Evolutionary conservation across 2,329 filamentous ascomycete genomes (phyloP).

Genomic region (Xylariaceae sp.): DNA sequence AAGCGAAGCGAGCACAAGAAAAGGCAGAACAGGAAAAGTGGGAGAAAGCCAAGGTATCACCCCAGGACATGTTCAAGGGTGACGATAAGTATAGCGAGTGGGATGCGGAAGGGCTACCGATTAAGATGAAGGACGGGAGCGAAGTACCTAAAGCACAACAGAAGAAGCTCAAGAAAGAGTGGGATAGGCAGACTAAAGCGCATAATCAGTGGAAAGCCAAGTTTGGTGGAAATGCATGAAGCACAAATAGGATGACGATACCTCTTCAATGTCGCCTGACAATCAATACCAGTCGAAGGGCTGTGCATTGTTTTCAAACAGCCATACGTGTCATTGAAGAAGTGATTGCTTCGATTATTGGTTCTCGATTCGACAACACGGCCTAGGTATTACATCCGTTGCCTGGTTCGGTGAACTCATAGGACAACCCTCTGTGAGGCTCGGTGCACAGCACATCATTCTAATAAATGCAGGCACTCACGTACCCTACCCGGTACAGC

Average conservation of each 20-base stretch:
- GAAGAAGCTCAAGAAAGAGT: conserved; percentile 10
- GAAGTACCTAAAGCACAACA: conserved; percentile 7
- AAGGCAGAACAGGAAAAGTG: conserved; percentile 4
- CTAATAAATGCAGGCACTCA: too few species aligned
- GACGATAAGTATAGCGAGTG: conserved; percentile 25
- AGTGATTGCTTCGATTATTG: too few species aligned
- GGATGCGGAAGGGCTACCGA: conserved; percentile 10
- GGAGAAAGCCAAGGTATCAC: conserved; percentile 6
- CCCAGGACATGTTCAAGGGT: conserved; percentile 7
- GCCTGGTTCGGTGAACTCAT: too few species aligned
- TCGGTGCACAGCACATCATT: too few species aligned
- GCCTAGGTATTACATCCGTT: too few species aligned
- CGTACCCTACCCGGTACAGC: too few species aligned
- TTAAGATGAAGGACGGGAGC: conserved; percentile 3
- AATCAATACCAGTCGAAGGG: background rate
- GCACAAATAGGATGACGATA: conserved; percentile 39
- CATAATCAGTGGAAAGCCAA: conserved; percentile 9
- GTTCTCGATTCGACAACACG: too few species aligned
- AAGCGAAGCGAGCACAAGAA: conserved; percentile 5
- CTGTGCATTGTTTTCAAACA: too few species aligned
- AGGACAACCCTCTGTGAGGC: too few species aligned
- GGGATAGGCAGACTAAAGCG: conserved; percentile 9
- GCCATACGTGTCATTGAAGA: too few species aligned
- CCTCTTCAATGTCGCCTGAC: background rate
- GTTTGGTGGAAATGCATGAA: conserved; percentile 49